Base-by-base conservation (phyloP, 805 yeast genomes). In the Candida chilensis region DNA sequence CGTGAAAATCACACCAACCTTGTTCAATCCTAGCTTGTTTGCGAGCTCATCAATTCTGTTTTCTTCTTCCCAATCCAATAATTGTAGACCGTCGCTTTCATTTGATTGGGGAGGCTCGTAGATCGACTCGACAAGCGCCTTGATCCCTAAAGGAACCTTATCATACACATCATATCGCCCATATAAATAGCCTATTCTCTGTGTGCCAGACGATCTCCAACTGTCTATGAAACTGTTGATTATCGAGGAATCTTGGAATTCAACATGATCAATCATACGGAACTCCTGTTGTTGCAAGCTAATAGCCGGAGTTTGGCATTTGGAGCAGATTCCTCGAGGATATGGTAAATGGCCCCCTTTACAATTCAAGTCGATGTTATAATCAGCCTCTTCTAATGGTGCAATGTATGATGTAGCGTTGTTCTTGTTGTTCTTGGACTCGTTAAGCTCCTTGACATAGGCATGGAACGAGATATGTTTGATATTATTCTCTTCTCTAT, bases 241-340 rank as follows among this genome's bases (percentile, higher is more conserved):
- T 16, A 87, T 68, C 9, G 65, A 62, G 31, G 87, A 74, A 35
- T 74, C 74, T 16, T 85, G 75, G 52, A 88, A 84, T 51, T 92
- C 98, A 18, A 92, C 92, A 57, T 92, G 97, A 52, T 92, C 99
- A 17, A 94, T 96, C 95, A 92, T 85, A 44, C 99, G 71, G 53
- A 84, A 92, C 20, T 67, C 62, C 52, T 92, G 98, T 52, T 78
- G 87, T 52, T 82, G 94, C 37, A 92, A 63, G 0, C 97, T 88
- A 36, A 92, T 85, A 0, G 96, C 92, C 1, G 95, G 78, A 1
- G 98, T 97, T 54, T 90, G 97, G 56, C 98, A 90, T 53, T 87
- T 85, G 11, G 95, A 83, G 48, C 98, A 90, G 41, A 92, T 87
- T 1, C 96, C 96, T 31, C 62, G 68, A 2, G 98, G 97, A 86